phyloP scores from a whole-genome alignment of 2,329 filamentous ascomycete genomes.

The Calycina herbarum region DNA sequence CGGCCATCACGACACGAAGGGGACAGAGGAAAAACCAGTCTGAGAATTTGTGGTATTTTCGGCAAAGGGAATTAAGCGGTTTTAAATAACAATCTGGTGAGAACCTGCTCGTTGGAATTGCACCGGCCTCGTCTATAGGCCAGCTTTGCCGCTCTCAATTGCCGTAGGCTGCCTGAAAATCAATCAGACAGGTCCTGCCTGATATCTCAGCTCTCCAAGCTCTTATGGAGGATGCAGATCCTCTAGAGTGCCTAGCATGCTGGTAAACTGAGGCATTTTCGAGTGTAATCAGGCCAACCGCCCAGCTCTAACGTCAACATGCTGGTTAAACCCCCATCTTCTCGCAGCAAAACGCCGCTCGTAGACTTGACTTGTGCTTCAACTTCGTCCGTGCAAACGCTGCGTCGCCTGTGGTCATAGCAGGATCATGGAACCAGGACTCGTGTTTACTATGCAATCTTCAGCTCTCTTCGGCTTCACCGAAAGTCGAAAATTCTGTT shows the following conservation, averaged over 20 bases:
- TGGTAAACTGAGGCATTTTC: constrained; percentile 9
- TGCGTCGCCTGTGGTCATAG: constrained; percentile 5
- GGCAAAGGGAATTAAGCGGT: no score
- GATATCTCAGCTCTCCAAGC: no score
- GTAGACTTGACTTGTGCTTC: constrained; percentile 8
- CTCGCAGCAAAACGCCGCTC: constrained; percentile 6
- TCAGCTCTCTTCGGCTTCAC: constrained; percentile 19
- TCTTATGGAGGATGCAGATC: background rate
- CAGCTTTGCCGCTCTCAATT: no score
- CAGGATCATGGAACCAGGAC: constrained; percentile 13
- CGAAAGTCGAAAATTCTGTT: constrained; percentile 29
- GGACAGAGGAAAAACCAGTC: no score
- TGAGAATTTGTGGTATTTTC: no score
- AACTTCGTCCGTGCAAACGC: constrained; percentile 4
- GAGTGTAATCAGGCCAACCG: constrained; percentile 1
- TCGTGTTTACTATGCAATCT: constrained; percentile 23
- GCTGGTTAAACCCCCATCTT: constrained; percentile 13
- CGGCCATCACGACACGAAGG: constrained; percentile 12
- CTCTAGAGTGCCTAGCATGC: background rate
- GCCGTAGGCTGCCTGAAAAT: no score
- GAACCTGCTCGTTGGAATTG: no score
- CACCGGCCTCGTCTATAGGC: no score
- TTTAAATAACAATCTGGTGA: no score
- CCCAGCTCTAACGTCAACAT: background rate
- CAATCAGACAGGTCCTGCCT: no score